phyloP scores from a whole-genome alignment of 805 yeast genomes.

The Candida qinlingensis region DNA sequence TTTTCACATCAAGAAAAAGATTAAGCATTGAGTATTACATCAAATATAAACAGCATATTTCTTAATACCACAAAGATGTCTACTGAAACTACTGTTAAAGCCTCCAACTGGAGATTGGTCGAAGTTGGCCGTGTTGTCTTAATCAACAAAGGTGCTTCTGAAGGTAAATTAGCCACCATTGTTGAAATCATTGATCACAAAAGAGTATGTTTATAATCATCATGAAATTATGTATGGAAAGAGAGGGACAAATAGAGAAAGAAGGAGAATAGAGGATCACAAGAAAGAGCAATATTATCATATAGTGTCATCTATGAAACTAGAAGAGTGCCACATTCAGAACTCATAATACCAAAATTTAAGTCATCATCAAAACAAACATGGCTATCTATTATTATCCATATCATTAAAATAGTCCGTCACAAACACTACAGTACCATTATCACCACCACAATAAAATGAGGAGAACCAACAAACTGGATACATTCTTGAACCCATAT shows the following conservation, averaged over 20 bases:
- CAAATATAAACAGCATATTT: slow-evolving; percentile 5
- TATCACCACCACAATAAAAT: no score
- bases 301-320: no score
- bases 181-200: slow-evolving; percentile 99
- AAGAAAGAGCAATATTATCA: not conserved
- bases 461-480: no score
- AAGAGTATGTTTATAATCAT: slow-evolving; percentile 64
- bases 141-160: slow-evolving; percentile 66
- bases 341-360: not conserved
- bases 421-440: no score
- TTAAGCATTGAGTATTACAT: not conserved
- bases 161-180: slow-evolving; percentile 89
- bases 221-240: not conserved
- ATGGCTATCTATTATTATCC: no score
- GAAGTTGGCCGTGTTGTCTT: slow-evolving; percentile 99
- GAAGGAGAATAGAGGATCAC: not conserved
- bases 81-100: slow-evolving; percentile 74
- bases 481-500: not conserved
- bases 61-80: slow-evolving; percentile 42
- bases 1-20: slow-evolving; percentile 9
- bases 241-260: not conserved
- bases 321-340: no score
- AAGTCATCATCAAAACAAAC: not conserved
- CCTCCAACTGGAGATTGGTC: slow-evolving; percentile 98
- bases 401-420: no score